Conservation (phyloP, 306 rosid species). For the Mimosa pudica region DNA sequence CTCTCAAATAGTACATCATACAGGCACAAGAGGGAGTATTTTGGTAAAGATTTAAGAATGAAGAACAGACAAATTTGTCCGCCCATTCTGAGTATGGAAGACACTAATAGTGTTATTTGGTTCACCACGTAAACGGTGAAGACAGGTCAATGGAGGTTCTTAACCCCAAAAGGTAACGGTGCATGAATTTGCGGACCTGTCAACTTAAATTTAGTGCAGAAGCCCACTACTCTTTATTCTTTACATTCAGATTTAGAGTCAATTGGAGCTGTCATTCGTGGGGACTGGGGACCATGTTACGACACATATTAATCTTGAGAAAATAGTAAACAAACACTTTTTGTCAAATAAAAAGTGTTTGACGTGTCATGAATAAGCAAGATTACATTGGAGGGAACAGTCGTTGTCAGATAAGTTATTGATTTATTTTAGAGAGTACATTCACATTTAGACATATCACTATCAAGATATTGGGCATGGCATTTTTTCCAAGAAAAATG, state of each 20-base stretch:
- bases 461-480: background rate
- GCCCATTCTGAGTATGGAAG: background rate
- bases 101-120: background rate
- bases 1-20: too few species aligned
- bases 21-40: background rate
- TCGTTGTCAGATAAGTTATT: background rate
- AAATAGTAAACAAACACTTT: too few species aligned
- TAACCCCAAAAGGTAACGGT: slow-evolving; percentile 9
- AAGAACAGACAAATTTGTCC: slow-evolving; percentile 29
- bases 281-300: background rate
- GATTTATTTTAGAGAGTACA: background rate
- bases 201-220: background rate
- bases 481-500: background rate
- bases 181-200: slow-evolving; percentile 32
- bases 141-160: background rate
- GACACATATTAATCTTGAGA: slow-evolving; percentile 12
- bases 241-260: background rate
- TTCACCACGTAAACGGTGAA: slow-evolving; percentile 17
- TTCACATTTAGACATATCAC: background rate
- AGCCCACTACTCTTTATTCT: background rate
- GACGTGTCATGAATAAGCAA: background rate
- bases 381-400: background rate
- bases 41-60: background rate
- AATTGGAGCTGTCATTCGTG: background rate
- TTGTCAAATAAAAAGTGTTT: background rate